Percentiles rank a stretch among this genome's conserved stretches.
These are phyloP conservation scores for Sphaerulina populicola DNA, from an alignment of 2,329 filamentous ascomycete genomes.

Conservation along the genomic window DNA sequence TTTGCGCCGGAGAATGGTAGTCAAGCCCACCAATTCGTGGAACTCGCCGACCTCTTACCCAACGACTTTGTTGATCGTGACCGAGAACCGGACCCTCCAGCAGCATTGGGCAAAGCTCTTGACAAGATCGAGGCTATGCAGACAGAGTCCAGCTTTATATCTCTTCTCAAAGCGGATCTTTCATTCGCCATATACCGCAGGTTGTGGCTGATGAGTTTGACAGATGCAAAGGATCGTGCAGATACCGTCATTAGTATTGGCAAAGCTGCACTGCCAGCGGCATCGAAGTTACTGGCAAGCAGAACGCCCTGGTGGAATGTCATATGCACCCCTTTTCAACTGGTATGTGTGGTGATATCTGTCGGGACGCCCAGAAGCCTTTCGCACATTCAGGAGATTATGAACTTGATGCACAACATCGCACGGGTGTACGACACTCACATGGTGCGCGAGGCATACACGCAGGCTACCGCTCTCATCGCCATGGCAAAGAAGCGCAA, in stretches of 20 bases:
- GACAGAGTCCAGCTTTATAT: constrained; percentile 34
- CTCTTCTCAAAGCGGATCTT: constrained; percentile 46
- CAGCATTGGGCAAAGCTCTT: constrained; percentile 28
- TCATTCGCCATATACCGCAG: constrained; percentile 43
- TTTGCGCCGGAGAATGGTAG: constrained; percentile 26
- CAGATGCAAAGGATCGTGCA: constrained; percentile 34
- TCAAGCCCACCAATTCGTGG: constrained; percentile 29
- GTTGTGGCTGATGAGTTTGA: constrained; percentile 35
- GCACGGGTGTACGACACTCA: constrained; percentile 33
- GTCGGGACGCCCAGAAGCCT: constrained; percentile 36
- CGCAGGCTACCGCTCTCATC: constrained; percentile 29
- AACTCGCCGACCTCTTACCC: constrained; percentile 30
- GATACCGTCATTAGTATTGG: constrained; percentile 34
- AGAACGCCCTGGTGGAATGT: constrained; percentile 40
- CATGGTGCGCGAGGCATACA: constrained; percentile 35
- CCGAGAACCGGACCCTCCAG: constrained; percentile 31
- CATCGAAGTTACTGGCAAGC: constrained; percentile 31
- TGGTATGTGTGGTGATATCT: constrained; percentile 37
- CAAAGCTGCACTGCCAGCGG: constrained; percentile 31
- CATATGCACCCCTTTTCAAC: constrained; percentile 38
- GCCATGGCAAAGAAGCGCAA: constrained; percentile 29
- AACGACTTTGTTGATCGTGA: constrained; percentile 32
- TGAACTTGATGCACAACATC: constrained; percentile 36
- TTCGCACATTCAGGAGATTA: constrained; percentile 31
- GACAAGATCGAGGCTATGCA: constrained; percentile 29